These are phyloP conservation scores for Spergularia marina DNA, from an alignment of 148 eudicot genomes.

Conservation along the genomic window DNA sequence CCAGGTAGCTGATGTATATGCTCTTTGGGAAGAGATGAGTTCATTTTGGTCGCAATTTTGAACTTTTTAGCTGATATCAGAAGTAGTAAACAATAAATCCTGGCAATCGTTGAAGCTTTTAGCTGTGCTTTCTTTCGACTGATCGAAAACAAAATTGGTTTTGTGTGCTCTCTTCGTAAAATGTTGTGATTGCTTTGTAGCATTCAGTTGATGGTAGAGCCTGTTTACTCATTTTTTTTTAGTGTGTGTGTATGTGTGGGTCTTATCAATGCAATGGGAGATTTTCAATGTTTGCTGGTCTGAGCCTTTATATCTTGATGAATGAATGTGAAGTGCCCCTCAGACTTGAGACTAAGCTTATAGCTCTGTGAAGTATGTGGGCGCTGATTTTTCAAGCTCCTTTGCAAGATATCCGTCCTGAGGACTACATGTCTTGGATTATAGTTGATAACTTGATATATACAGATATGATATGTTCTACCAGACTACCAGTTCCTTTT, in stretches of 20 bases:
- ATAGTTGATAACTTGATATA: neutral
- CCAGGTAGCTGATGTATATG: neutral
- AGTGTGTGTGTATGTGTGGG: neutral
- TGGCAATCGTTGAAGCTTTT: neutral
- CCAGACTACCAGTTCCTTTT: too few relatives aligned
- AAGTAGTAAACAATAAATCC: too few relatives aligned
- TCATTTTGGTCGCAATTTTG: too few relatives aligned
- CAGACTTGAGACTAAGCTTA: neutral
- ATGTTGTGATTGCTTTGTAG: too few relatives aligned
- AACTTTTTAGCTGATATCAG: too few relatives aligned
- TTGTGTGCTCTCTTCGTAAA: too few relatives aligned
- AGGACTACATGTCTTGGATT: neutral
- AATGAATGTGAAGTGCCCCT: neutral
- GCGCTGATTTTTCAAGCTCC: neutral
- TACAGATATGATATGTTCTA: neutral
- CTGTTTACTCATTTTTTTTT: neutral
- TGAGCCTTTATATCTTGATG: neutral
- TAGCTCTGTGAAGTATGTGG: neutral
- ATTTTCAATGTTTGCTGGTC: neutral
- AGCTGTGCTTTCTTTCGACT: neutral
- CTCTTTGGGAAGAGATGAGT: too few relatives aligned
- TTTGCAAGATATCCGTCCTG: neutral
- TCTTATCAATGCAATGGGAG: neutral
- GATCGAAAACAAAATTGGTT: neutral
- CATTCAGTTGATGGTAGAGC: neutral